Base-by-base conservation (phyloP, 352 stramenopile genomes). In the Pilasporangium apinafurcum region DNA sequence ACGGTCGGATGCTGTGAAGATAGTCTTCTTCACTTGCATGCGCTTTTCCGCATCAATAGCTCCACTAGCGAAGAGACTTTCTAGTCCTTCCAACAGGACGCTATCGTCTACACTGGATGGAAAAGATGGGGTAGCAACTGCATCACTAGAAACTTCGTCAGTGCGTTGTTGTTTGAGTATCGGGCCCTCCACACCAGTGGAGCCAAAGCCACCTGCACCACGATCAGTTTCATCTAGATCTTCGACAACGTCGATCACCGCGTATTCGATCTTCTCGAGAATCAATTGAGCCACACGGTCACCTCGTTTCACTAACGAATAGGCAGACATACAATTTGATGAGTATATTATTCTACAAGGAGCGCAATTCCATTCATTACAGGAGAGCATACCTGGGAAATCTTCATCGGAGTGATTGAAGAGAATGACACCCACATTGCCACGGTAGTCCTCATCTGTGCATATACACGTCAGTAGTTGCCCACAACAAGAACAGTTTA, bases 201-300 rank as follows among this genome's bases (percentile, higher is more conserved):
- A 96, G 33, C 96, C 96, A 68, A 99, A 99, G 26, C 96, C 96
- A 22, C 92, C 92, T 12, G 69, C 86, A 27, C 96, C 96, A n/a
- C 96, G 80, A 27, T 62, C 72, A 10, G 94, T 99, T 30, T 98
- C 95, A 22, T 94, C 80, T n/a, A 99, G 84, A 54, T 98, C 94
- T 16, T 95, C 65, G 16, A 98, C 90, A 37, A 98, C 92, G 37
- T 86, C 52, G 10, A 98, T 74, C 24, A 90, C 62, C 8, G 90
- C 83, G 62, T 91, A 96, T 78, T 68, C 66, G 44, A 97, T 97
- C 44, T 90, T 78, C 59, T 99, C 97, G 5, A 99, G 68, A 53
- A 99, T 98, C 5, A 99, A 73, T 70, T 99, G 97, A 13, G 96
- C 97, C 34, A 99, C 86, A 29, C 97, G 91, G 73, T 99, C 97